These are phyloP conservation scores for Panellus pusillus DNA, from an alignment of 768 basidiomycete species.

Conservation along the genomic window DNA sequence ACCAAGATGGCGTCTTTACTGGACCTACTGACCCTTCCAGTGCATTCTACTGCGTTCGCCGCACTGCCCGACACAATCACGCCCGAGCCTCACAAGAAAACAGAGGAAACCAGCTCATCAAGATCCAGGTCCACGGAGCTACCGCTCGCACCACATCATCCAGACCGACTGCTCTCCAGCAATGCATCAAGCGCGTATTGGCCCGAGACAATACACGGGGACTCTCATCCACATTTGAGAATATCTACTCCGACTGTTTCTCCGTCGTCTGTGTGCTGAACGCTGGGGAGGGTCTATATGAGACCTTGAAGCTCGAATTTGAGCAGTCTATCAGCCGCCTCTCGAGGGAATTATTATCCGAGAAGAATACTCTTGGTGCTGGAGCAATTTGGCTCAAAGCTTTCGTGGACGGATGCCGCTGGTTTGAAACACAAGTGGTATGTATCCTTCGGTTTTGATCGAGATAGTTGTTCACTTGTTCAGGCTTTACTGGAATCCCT, in stretches of 20 bases:
- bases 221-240: conserved; percentile 53
- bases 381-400: conserved; percentile 55
- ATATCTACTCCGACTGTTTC: conserved; percentile 57
- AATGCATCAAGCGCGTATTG: conserved; percentile 43
- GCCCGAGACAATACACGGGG: conserved; percentile 32
- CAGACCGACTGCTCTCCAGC: conserved; percentile 29
- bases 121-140: conserved; percentile 40
- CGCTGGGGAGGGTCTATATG: conserved; percentile 51
- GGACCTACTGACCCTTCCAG: conserved; percentile 14
- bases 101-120: conserved; percentile 39
- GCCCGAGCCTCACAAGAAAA: conserved; percentile 20
- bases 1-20: conserved; percentile 5
- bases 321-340: conserved; percentile 51
- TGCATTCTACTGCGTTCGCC: conserved; percentile 12
- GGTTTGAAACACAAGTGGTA: conserved; percentile 69
- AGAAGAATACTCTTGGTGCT: conserved; percentile 9
- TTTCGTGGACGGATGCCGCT: conserved; percentile 57
- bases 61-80: conserved; percentile 8
- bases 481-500: conserved; percentile 62
- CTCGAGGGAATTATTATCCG: conserved; percentile 35
- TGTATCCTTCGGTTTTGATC: conserved; percentile 26
- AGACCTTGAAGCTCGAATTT: conserved; percentile 52
- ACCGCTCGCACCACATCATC: conserved; percentile 22
- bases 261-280: conserved; percentile 52
- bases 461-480: not conserved